Percentiles rank a stretch among this genome's conserved stretches.
These are phyloP conservation scores for Streptanthus diversifolius DNA, from an alignment of 345 rosid genomes.

Conservation along the genomic window DNA sequence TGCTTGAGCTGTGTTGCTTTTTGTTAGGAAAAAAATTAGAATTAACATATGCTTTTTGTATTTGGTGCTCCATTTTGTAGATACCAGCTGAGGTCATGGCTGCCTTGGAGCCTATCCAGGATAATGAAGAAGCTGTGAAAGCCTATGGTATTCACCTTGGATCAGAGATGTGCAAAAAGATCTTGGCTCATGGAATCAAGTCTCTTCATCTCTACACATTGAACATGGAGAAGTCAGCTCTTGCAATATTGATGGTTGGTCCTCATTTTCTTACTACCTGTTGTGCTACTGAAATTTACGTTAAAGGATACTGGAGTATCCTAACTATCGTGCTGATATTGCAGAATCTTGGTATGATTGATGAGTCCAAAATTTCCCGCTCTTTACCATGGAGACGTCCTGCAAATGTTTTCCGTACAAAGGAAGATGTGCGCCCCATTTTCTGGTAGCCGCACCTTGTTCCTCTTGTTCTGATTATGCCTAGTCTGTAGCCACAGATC, in stretches of 20 bases:
- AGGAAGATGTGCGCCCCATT: conserved; percentile 95
- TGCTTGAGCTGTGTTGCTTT: not conserved
- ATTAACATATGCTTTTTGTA: not conserved
- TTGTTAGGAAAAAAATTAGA: not conserved
- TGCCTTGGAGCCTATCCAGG: conserved; percentile 92
- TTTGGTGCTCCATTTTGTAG: conserved; percentile 33
- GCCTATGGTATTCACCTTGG: conserved; percentile 92
- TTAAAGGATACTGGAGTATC: not conserved
- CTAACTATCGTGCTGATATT: conserved; percentile 31
- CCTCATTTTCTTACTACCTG: not conserved
- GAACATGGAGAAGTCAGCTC: conserved; percentile 93
- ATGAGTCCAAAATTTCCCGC: conserved; percentile 78
- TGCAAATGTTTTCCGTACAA: conserved; percentile 79
- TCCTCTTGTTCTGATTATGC: conserved; percentile 7
- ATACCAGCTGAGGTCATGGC: conserved; percentile 77
- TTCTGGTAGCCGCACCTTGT: conserved; percentile 60
- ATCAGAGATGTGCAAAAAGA: conserved; percentile 94
- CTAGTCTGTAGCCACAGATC: not conserved
- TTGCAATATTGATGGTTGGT: conserved; percentile 74
- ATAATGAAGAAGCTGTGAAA: conserved; percentile 94
- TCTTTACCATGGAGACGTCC: conserved; percentile 93
- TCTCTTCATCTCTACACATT: conserved; percentile 86
- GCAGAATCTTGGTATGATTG: conserved; percentile 94
- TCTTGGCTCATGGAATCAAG: conserved; percentile 80
- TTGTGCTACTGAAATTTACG: not conserved